Base-by-base conservation (phyloP, 2,329 filamentous ascomycete genomes). In the Colletotrichum sp. region DNA sequence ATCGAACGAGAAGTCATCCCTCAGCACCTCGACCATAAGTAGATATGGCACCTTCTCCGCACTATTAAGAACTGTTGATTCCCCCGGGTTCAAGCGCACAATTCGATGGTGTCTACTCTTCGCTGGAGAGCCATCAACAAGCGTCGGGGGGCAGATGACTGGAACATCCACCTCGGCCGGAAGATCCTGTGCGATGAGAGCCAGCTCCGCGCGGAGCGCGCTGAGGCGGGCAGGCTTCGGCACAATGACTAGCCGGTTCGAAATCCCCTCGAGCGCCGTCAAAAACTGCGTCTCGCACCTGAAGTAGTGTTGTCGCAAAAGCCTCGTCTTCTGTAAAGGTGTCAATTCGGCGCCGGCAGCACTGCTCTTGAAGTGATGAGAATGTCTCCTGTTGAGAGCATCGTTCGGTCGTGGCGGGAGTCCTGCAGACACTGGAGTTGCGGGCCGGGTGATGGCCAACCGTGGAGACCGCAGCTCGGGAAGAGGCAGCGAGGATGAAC, bases 11-110 rank as follows among this genome's bases (percentile, higher is more conserved):
- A 97, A 96, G 80, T 97, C 95, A 78, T 96, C 94, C 28, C 93
- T 88, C 64, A 97, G 85, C 26, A 97, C 93, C 82, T 97, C 95
- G 4, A 96, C 92, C 94, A 97, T 96, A 32, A 97, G 88, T 66
- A 97, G 85, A 84, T 96, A 97, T 1, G 95, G 95, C 60, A 97
- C 95, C 82, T 96, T 94, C 83, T 97, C 94, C 6, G 95, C 95
- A 82, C 95, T 97, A 84, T 97, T 97, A 67, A 97, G 86, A 71
- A 96, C 95, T 1, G 95, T 96, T 7, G 95, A 93, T 84, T 97
- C 95, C 2, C 94, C 94, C 8, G 95, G 95, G 80, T 96, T 97
- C 66, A 97, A 88, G 48, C 95, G 91, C 61, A 97, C 94, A 75
- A 97, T 95, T 43, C 95, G 92, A 81, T 97, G 95, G 82, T 97